Conservation (phyloP, 345 rosid species). For the Turnera subulata region DNA sequence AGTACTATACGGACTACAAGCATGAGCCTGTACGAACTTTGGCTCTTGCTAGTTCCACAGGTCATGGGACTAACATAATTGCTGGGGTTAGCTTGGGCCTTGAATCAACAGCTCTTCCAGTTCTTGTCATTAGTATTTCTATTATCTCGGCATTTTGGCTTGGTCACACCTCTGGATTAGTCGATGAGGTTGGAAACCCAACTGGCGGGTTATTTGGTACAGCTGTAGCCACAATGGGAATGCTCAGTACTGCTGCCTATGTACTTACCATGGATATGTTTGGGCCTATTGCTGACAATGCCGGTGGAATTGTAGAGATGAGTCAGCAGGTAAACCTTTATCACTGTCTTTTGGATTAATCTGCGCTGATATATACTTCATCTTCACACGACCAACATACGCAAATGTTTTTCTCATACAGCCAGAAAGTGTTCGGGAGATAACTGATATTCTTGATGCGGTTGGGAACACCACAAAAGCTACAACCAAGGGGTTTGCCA, state of each 20-base stretch:
- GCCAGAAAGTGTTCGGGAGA: constrained; percentile 98
- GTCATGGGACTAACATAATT: constrained; percentile 98
- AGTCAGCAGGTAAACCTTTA: constrained; percentile 80
- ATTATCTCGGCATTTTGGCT: constrained; percentile 88
- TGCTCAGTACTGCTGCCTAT: constrained; percentile 99
- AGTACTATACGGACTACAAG: constrained; percentile 98
- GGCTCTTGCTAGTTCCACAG: constrained; percentile 96
- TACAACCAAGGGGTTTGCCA: constrained; percentile 98
- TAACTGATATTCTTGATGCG: constrained; percentile 98
- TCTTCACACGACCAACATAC: no score
- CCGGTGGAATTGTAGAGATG: constrained; percentile 99
- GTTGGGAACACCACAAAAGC: constrained; percentile 99
- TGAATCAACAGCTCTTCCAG: constrained; percentile 98
- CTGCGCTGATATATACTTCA: no score
- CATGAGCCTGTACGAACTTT: constrained; percentile 88
- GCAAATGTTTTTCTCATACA: constrained; percentile 25
- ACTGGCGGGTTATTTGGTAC: constrained; percentile 98
- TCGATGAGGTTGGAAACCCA: constrained; percentile 81
- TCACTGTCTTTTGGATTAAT: background rate
- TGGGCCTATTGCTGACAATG: constrained; percentile 99
- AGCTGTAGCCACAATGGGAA: constrained; percentile 99
- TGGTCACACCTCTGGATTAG: constrained; percentile 88
- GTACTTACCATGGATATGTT: constrained; percentile 99
- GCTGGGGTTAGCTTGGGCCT: constrained; percentile 99
- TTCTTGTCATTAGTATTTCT: constrained; percentile 78